These are phyloP conservation scores for Lathyrus aphaca DNA, from an alignment of 306 rosid species.

Conservation along the genomic window DNA sequence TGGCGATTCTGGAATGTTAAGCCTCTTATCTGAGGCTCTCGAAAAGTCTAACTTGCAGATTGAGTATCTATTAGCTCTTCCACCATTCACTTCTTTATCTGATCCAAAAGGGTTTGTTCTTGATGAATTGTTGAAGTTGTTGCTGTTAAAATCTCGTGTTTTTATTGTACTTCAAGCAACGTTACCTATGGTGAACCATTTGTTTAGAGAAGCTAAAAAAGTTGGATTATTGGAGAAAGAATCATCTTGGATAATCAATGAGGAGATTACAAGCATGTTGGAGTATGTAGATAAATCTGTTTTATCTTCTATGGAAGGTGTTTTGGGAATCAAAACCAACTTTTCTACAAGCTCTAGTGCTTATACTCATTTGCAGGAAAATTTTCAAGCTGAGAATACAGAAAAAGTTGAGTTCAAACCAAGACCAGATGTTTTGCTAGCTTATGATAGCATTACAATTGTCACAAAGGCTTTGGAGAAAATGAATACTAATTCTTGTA, in stretches of 20 bases:
- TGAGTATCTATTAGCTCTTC: constrained; percentile 60
- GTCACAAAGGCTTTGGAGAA: constrained; percentile 49
- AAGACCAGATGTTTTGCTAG: constrained; percentile 53
- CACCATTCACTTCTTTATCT: constrained; percentile 46
- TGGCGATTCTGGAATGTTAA: constrained; percentile 48
- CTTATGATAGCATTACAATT: constrained; percentile 55
- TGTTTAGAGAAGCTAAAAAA: constrained; percentile 61
- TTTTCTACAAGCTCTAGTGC: constrained; percentile 38
- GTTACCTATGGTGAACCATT: constrained; percentile 49
- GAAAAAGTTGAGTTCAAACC: constrained; percentile 39
- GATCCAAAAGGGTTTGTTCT: constrained; percentile 57
- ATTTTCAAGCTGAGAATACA: constrained; percentile 35
- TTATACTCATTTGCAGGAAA: constrained; percentile 41
- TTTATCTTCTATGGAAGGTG: constrained; percentile 56
- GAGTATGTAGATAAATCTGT: constrained; percentile 36
- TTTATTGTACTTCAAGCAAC: constrained; percentile 65
- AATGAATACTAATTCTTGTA: constrained; percentile 30
- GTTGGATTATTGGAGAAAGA: constrained; percentile 51
- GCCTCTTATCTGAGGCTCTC: constrained; percentile 63
- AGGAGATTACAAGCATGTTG: constrained; percentile 46
- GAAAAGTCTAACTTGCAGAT: constrained; percentile 49
- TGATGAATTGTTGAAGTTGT: constrained; percentile 52
- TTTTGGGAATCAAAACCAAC: constrained; percentile 57
- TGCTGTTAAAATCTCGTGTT: constrained; percentile 50
- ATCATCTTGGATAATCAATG: constrained; percentile 62